Conservation (phyloP, 1,284 basidiomycete species). For the Megacollybia platyphylla region DNA sequence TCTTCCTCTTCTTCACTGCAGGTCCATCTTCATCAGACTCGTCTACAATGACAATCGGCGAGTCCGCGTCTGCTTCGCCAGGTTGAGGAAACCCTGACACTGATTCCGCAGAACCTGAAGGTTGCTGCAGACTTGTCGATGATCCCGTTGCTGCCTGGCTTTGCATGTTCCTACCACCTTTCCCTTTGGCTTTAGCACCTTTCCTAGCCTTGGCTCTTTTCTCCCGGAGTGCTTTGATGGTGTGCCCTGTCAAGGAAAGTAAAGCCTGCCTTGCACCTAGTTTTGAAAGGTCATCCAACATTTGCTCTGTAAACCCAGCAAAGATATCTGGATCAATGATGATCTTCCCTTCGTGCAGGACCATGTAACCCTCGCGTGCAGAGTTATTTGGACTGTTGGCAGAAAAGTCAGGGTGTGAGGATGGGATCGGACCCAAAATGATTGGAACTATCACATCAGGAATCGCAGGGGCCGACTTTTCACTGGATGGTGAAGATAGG, state of each 20-base stretch:
- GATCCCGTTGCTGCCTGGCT: conserved; percentile 6
- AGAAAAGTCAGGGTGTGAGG: conserved; percentile 28
- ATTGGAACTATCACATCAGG: conserved; percentile 22
- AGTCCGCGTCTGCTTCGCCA: conserved; percentile 19
- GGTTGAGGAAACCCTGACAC: conserved; percentile 9
- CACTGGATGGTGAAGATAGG: not conserved
- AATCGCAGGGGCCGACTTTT: not conserved
- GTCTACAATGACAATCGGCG: conserved; percentile 37
- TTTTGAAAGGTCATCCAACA: conserved; percentile 65
- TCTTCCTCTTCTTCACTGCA: conserved; percentile 38
- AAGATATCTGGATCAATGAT: conserved; percentile 81
- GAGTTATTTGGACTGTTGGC: conserved; percentile 41
- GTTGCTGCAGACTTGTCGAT: not conserved
- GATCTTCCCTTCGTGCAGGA: conserved; percentile 75
- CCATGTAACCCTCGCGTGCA: conserved; percentile 48
- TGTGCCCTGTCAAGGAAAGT: conserved; percentile 72
- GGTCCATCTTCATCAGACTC: conserved; percentile 48
- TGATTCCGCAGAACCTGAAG: conserved; percentile 13
- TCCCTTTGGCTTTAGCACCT: conserved; percentile 22
- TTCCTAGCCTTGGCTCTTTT: conserved; percentile 40
- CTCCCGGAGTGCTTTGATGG: conserved; percentile 79
- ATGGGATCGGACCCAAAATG: conserved; percentile 29
- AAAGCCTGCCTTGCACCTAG: conserved; percentile 78
- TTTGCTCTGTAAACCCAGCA: conserved; percentile 60
- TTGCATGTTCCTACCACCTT: conserved; percentile 15